Evolutionary conservation across 1,139 yeast species (phyloP), one percentile per base, ranked within the genome.

Genomic region (Geotrichum carabidarum): DNA sequence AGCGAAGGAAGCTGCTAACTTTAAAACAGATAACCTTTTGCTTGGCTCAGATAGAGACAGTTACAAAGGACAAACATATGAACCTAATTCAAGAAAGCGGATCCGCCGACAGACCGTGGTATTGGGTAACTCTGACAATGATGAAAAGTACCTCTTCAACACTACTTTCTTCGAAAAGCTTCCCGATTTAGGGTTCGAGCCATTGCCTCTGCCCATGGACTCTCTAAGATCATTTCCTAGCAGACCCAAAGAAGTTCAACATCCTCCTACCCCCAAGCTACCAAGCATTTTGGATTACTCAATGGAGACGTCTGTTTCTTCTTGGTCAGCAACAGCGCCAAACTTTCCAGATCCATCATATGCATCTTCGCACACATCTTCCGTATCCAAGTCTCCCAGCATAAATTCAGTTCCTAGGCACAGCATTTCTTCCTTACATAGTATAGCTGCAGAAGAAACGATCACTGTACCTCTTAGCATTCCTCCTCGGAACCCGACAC

Each of bases 41-140:
- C 5, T 22, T 22, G 27, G 27, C 27, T 5, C 27, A 22, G 27
- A 22, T 3, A 22, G 4, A 22, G 27, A 22, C 27, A 3, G 27
- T 22, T 22, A 22, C 5, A 22, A 22, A 22, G 27, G 27, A 22
- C 27, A 22, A 22, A 5, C 27, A 22, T 3, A 44, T 32, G 48
- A 15, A 8, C 17, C 42, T 8, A 44, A 14, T 18, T 31, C 41
- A 3, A 22, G 14, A 6, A 47, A 47, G 14, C 32, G 35, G 9
- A n/a, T 27, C 27, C 50, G 50, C 18, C 50, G 50, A 12, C 50
- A 38, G 14, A 47, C 50, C 17, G 18, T 47, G 8, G 50, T 47
- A 8, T 30, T 47, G 36, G 30, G 44, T n/a, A 34, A 34, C 11
- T 47, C 42, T 12, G 37, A 47, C 35, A 27, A n/a, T 8, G 12